Evolutionary conservation across 768 basidiomycete species (phyloP), one percentile per base, ranked within the genome.

Genomic region (Lactifluus pinguis): DNA sequence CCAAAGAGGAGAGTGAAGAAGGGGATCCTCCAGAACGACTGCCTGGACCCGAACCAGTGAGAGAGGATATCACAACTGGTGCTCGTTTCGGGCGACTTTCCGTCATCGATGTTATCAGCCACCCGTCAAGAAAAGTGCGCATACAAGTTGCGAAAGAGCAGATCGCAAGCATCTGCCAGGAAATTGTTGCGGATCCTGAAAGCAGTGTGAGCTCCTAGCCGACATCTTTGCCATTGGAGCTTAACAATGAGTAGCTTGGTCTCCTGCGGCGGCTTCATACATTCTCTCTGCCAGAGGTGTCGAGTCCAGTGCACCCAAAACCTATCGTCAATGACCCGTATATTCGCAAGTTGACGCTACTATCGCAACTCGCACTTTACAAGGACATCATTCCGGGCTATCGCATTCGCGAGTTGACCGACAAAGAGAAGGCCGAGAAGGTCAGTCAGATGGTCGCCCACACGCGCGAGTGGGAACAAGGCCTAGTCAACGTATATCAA

Each of bases 301-400:
- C 85, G 3, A 83, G 86, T 1, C 80, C 84, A 2, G 77, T 84
- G 2, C 85, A 86, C 61, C 78, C 83, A 15, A 82, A 86, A 34
- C 85, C 88, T 2, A 76, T 98, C 8, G 68, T 75, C 17, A 95
- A 98, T 66, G 94, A 98, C 66, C 72, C 78, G 17, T 74, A 88
- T 36, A 88, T 99, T 65, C 84, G 95, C 63, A 90, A 90, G 70
- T 76, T 98, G 42, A 89, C 95, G 3, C 80, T 95, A 51, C 76
- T 98, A 44, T 95, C 93, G 13, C 87, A 95, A 68, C 77, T 98
- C 34, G 89, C 94, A 30, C 91, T 98, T 11, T 97, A 92, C 80
- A 94, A 92, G 70, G 97, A 99, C 72, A 83, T 98, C 64, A 85
- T 98, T 45, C 97, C 97, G 29, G 92, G 92, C 3, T 99, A 98